Conservation (phyloP, 2,329 filamentous ascomycete genomes). For the Neofusicoccum ribis region DNA sequence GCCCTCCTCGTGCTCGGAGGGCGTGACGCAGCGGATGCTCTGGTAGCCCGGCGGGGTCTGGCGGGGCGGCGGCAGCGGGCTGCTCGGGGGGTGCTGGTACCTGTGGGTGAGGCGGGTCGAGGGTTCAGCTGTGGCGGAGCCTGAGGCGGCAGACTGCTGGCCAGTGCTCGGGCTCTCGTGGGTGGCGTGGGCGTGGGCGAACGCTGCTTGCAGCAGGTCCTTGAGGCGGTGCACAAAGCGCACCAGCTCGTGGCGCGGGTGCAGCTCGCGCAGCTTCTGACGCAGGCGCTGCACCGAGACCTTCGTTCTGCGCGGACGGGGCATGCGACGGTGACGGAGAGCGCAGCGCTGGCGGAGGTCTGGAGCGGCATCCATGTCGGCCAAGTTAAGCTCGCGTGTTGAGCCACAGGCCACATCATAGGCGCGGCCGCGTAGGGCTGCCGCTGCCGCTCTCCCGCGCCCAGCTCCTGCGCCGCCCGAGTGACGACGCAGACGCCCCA, state of each 20-base stretch:
- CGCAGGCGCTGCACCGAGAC: constrained; percentile 19
- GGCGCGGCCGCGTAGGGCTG: constrained; percentile 3
- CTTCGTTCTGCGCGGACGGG: constrained; percentile 1
- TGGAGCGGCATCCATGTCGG: background rate
- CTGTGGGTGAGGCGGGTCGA: background rate
- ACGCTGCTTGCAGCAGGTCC: constrained; percentile 15
- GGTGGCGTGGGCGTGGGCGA: constrained; percentile 5
- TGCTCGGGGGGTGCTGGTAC: background rate
- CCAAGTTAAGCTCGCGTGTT: constrained; percentile 14
- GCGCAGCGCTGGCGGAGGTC: constrained; percentile 2
- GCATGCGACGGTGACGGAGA: constrained; percentile 14
- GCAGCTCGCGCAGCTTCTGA: constrained; percentile 19
- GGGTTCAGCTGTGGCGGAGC: constrained; percentile 6
- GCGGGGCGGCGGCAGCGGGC: constrained; percentile 7
- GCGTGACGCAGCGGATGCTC: constrained; percentile 19
- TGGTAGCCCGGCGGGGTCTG: constrained; percentile 20
- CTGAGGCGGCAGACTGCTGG: background rate
- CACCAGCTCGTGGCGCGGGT: constrained; percentile 13
- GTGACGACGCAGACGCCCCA: constrained; percentile 1
- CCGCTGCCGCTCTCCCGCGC: background rate
- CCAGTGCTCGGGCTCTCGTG: constrained; percentile 10
- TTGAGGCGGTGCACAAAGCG: constrained; percentile 19
- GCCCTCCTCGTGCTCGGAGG: constrained; percentile 19
- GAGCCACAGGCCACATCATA: constrained; percentile 16
- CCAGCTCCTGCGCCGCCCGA: constrained; percentile 10